phyloP scores from a whole-genome alignment of 805 yeast species.

The Starmerella kuoi region DNA sequence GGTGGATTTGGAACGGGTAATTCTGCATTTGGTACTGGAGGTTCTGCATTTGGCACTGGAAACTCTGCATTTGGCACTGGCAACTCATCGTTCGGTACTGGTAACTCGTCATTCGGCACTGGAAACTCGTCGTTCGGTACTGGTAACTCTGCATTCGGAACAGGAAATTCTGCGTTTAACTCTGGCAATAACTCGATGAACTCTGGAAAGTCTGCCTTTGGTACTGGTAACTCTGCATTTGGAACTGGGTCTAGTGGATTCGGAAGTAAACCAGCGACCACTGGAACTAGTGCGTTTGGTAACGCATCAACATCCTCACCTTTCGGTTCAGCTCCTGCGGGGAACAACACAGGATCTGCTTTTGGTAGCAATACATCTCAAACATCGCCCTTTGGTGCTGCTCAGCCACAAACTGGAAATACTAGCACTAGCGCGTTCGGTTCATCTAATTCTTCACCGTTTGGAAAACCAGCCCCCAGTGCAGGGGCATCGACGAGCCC shows the following conservation, averaged over 20 bases:
- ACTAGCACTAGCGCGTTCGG: not conserved
- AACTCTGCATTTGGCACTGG: slow-evolving; percentile 22
- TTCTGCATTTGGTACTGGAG: slow-evolving; percentile 12
- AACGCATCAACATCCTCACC: slow-evolving; percentile 4
- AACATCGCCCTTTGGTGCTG: slow-evolving; percentile 2
- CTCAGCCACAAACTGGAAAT: not conserved
- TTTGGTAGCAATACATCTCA: not conserved
- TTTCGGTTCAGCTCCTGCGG: not conserved
- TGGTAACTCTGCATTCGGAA: slow-evolving; percentile 9
- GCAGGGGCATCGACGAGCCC: not conserved
- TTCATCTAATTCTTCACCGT: not conserved
- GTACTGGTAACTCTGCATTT: slow-evolving; percentile 23
- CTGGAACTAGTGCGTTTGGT: slow-evolving; percentile 19
- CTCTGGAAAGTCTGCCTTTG: slow-evolving; percentile 21
- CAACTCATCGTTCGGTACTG: slow-evolving; percentile 14
- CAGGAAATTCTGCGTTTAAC: slow-evolving; percentile 18
- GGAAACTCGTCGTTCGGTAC: slow-evolving; percentile 12
- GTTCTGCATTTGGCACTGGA: slow-evolving; percentile 14
- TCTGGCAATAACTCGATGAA: slow-evolving; percentile 19
- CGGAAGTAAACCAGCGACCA: slow-evolving; percentile 16
- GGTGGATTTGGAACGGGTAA: too few species aligned
- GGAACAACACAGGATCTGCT: too few species aligned
- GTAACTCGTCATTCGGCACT: slow-evolving; percentile 11
- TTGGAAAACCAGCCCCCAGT: not conserved
- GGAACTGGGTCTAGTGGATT: slow-evolving; percentile 23